Conservation (phyloP, 106 monocot species). For the Hemerocallis citrina region DNA sequence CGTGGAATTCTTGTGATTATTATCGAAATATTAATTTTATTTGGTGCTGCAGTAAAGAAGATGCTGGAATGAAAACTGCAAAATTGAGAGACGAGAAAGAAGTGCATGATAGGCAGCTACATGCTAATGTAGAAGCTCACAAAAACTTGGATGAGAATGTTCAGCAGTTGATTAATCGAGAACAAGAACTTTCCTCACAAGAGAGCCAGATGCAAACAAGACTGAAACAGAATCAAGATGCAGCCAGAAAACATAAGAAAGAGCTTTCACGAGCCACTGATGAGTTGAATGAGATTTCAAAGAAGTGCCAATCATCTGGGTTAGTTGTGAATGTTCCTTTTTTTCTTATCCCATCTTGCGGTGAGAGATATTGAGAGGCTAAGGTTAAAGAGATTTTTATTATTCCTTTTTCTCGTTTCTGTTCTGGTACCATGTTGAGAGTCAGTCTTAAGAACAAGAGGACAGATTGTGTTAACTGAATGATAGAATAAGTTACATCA, state of each 20-base stretch:
- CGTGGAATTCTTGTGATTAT: too few relatives aligned
- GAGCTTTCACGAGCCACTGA: slow-evolving; percentile 52
- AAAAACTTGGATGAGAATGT: slow-evolving; percentile 89
- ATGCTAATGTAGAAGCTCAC: slow-evolving; percentile 75
- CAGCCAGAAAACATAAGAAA: slow-evolving; percentile 37
- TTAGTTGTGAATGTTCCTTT: slow-evolving; percentile 18
- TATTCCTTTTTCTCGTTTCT: too few relatives aligned
- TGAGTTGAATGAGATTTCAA: slow-evolving; percentile 43
- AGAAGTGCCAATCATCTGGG: slow-evolving; percentile 53
- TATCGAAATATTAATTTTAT: too few relatives aligned
- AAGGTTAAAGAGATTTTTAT: too few relatives aligned
- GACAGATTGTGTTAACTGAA: too few relatives aligned
- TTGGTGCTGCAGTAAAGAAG: slow-evolving; percentile 65
- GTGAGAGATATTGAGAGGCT: too few relatives aligned
- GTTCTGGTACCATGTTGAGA: too few relatives aligned
- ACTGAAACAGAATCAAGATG: slow-evolving; percentile 39
- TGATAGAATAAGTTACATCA: too few relatives aligned
- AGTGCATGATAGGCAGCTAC: slow-evolving; percentile 80
- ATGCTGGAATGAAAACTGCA: slow-evolving; percentile 90
- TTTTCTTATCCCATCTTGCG: too few relatives aligned
- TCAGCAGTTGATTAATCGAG: slow-evolving; percentile 66
- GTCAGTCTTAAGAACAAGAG: too few relatives aligned
- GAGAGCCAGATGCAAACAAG: slow-evolving; percentile 54
- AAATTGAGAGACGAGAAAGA: slow-evolving; percentile 96
- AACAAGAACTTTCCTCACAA: slow-evolving; percentile 62